Evolutionary conservation across 2,329 filamentous ascomycete species (phyloP).

Genomic region (Sporothrix brasiliensis): DNA sequence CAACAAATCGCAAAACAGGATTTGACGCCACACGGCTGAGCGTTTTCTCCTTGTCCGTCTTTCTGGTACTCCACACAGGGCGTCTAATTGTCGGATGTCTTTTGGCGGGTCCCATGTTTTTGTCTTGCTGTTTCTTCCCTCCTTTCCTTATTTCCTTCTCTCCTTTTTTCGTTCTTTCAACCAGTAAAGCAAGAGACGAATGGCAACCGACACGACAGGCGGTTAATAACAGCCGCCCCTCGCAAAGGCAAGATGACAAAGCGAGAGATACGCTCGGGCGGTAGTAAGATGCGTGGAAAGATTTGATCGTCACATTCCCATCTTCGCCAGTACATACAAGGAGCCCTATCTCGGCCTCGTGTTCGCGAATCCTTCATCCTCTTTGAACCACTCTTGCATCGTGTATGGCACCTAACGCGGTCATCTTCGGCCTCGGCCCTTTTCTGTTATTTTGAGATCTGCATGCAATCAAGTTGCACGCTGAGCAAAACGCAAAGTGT

Average conservation of each 20-base stretch:
- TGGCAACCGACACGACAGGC: not conserved
- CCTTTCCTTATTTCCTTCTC: too few relatives aligned
- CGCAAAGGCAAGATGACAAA: not conserved
- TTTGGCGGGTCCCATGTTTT: not conserved
- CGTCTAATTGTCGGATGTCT: not conserved
- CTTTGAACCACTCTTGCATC: not conserved
- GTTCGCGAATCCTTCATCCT: conserved; percentile 1
- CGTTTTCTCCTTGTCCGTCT: not conserved
- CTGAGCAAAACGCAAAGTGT: not conserved
- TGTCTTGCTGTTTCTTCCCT: not conserved
- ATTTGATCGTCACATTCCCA: not conserved
- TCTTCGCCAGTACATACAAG: not conserved
- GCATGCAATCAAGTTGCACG: not conserved
- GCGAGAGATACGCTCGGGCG: not conserved
- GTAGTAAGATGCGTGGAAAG: too few relatives aligned
- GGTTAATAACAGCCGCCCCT: conserved; percentile 11
- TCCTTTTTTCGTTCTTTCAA: too few relatives aligned
- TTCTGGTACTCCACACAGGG: conserved; percentile 10
- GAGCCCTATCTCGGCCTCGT: not conserved
- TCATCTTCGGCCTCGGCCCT: conserved; percentile 13
- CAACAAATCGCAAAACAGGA: conserved; percentile 14
- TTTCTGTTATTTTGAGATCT: not conserved
- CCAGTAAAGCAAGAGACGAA: not conserved
- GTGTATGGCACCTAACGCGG: not conserved
- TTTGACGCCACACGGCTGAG: conserved; percentile 21